Conservation (phyloP, 1,139 yeast genomes). For the Trichomonascaceae sp. region DNA sequence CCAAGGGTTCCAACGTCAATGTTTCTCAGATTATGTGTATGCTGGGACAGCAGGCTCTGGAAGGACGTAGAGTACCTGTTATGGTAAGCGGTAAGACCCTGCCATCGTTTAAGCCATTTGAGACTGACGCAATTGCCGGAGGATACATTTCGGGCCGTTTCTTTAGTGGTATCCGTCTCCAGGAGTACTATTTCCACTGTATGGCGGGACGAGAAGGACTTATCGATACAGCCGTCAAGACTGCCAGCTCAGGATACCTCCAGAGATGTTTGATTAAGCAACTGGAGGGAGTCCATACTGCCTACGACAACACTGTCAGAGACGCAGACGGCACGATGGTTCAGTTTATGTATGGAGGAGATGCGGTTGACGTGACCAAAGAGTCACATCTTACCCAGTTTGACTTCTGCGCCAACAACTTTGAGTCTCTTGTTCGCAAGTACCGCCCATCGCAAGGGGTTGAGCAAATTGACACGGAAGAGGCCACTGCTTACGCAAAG, state of each 20-base stretch:
- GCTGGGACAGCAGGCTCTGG: conserved; percentile 97
- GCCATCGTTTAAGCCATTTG: conserved; percentile 93
- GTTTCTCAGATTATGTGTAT: conserved; percentile 99
- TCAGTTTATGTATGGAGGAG: conserved; percentile 97
- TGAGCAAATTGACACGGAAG: conserved; percentile 66
- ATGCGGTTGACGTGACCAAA: conserved; percentile 84
- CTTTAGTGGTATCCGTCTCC: conserved; percentile 98
- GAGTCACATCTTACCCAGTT: conserved; percentile 92
- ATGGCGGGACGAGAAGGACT: conserved; percentile 99
- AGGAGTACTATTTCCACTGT: conserved; percentile 98
- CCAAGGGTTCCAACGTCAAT: conserved; percentile 96
- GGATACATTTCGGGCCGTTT: conserved; percentile 96
- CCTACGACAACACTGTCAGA: conserved; percentile 91
- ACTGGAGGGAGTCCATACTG: conserved; percentile 90
- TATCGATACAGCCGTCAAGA: conserved; percentile 98
- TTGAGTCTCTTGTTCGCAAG: conserved; percentile 71
- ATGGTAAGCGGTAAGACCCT: conserved; percentile 98
- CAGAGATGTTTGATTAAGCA: conserved; percentile 98
- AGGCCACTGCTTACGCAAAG: conserved; percentile 69
- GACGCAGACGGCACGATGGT: conserved; percentile 90
- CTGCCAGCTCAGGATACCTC: conserved; percentile 95
- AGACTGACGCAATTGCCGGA: conserved; percentile 96
- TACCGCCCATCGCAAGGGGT: conserved; percentile 74
- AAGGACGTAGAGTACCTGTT: conserved; percentile 98
- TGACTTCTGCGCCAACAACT: conserved; percentile 84